Conservation (phyloP, 2,329 filamentous ascomycete species). For the Pseudocercospora fijiensis region DNA sequence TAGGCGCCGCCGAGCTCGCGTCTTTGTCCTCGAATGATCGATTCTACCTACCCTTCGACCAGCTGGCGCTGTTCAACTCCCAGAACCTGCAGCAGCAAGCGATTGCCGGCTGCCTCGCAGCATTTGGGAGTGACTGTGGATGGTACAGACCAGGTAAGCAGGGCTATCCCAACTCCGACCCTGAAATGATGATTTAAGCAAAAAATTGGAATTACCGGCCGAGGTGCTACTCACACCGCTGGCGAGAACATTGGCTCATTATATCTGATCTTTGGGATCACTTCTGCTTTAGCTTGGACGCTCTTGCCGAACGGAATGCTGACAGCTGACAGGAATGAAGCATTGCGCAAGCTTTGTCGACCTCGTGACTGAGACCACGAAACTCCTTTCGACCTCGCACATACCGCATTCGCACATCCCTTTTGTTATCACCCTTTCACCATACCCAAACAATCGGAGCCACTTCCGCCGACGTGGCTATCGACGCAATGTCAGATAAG, state of each 20-base stretch:
- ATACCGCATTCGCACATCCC: slow-evolving; percentile 30
- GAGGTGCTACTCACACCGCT: slow-evolving; percentile 23
- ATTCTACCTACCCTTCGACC: not conserved
- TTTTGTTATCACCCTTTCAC: slow-evolving; percentile 31
- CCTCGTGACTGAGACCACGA: slow-evolving; percentile 7
- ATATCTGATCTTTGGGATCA: slow-evolving; percentile 11
- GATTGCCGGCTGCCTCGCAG: not conserved
- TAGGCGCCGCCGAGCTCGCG: not conserved
- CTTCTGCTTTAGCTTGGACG: slow-evolving; percentile 6
- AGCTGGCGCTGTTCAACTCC: slow-evolving; percentile 8
- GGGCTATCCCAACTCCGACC: not conserved
- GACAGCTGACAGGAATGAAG: not conserved
- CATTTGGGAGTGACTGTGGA: not conserved
- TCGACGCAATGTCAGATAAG: slow-evolving; percentile 21
- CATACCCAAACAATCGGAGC: slow-evolving; percentile 29
- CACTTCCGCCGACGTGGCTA: slow-evolving; percentile 28
- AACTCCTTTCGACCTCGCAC: slow-evolving; percentile 24
- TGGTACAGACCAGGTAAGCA: not conserved
- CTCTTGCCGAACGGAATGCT: not conserved
- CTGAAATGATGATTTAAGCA: slow-evolving; percentile 28
- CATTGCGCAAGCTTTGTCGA: not conserved
- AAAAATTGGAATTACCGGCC: slow-evolving; percentile 33
- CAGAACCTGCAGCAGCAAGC: slow-evolving; percentile 9
- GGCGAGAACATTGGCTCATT: slow-evolving; percentile 23
- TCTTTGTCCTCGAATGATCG: no score